These are phyloP conservation scores for Trypanosoma grayi DNA, from an alignment of 208 protist species.

Conservation along the genomic window DNA sequence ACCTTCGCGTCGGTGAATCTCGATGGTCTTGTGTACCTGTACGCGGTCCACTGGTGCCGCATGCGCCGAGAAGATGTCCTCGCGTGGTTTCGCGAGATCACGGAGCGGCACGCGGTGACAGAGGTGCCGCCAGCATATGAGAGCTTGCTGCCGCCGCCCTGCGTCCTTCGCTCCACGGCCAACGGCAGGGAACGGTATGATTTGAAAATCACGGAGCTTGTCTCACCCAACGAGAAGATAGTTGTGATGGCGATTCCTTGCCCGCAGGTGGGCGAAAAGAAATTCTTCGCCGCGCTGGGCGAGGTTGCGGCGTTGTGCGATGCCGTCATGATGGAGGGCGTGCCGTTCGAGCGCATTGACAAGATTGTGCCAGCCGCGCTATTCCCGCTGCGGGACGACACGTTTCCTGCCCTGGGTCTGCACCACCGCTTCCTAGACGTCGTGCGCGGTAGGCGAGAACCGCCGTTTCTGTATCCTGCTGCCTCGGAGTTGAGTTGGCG, in stretches of 20 bases:
- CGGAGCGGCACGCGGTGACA: slow-evolving; percentile 48
- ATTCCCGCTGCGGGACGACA: slow-evolving; percentile 74
- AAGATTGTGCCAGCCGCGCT: slow-evolving; percentile 61
- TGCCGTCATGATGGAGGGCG: slow-evolving; percentile 66
- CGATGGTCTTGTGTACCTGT: slow-evolving; percentile 62
- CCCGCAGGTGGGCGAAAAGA: slow-evolving; percentile 53
- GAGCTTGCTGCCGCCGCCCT: slow-evolving; percentile 62
- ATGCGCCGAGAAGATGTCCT: slow-evolving; percentile 42
- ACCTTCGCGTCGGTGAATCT: slow-evolving; percentile 51
- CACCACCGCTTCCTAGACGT: slow-evolving; percentile 85
- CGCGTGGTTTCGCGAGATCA: slow-evolving; percentile 63
- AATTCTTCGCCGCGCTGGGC: slow-evolving; percentile 65
- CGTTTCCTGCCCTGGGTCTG: slow-evolving; percentile 71
- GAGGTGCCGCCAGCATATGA: slow-evolving; percentile 78
- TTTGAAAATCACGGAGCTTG: slow-evolving; percentile 71
- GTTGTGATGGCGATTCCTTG: slow-evolving; percentile 71
- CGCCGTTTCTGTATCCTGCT: slow-evolving; percentile 79
- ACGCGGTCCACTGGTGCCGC: slow-evolving; percentile 42
- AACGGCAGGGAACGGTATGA: slow-evolving; percentile 37
- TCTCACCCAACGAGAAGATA: slow-evolving; percentile 38
- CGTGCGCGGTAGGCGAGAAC: slow-evolving; percentile 45
- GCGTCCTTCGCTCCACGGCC: slow-evolving; percentile 26
- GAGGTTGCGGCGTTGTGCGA: slow-evolving; percentile 48
- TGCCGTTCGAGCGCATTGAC: slow-evolving; percentile 68
- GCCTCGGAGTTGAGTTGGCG: slow-evolving; percentile 42